Base-by-base conservation (phyloP, 2,329 filamentous ascomycete species). In the Aspergillus fumigatiaffinis region DNA sequence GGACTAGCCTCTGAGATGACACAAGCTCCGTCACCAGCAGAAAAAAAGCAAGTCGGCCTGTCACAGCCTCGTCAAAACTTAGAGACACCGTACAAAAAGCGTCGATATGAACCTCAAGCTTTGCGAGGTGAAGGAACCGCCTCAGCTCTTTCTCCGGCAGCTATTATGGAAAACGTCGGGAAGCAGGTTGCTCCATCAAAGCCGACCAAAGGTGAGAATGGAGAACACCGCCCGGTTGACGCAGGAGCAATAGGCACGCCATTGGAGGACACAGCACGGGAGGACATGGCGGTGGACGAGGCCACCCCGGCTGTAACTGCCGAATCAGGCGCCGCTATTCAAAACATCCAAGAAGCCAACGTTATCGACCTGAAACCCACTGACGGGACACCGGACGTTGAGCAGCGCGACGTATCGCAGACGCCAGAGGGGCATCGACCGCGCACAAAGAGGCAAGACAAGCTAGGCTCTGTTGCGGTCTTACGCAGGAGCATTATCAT, bases 401-500 rank as follows among this genome's bases (percentile, higher is more conserved):
- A 50, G 17, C 53, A 51, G 21, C 50, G 55, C 3, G 17, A 21
- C 10, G 21, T 12, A n/a, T 53, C 52, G 7, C 55, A 57, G 4
- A 55, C 50, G 17, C 41, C 54, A 32, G 54, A 56, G 44, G 49
- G 44, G 46, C n/a, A 25, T 42, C 47, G 12, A 49, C 54, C 53
- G 53, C 32, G 21, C 20, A 20, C 25, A 61, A 62, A 53, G 54
- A 52, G 38, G 42, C 47, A 59, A 49, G 73, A 61, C 52, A 69
- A 65, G 54, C 74, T 73, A 28, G 81, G 81, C 10, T 78, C 76
- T 2, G 68, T 82, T 42, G 71, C 71, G 23, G 66, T 77, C 49
- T 68, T 79, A 42, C 76, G 81, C 29, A 76, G 73, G 53, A 78
- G 77, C 20, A 80, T 86, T 29, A 72, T 87, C 3, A 69, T 83